phyloP scores from a whole-genome alignment of 768 basidiomycete species.

The Rhodosporidiobolus odoratus region DNA sequence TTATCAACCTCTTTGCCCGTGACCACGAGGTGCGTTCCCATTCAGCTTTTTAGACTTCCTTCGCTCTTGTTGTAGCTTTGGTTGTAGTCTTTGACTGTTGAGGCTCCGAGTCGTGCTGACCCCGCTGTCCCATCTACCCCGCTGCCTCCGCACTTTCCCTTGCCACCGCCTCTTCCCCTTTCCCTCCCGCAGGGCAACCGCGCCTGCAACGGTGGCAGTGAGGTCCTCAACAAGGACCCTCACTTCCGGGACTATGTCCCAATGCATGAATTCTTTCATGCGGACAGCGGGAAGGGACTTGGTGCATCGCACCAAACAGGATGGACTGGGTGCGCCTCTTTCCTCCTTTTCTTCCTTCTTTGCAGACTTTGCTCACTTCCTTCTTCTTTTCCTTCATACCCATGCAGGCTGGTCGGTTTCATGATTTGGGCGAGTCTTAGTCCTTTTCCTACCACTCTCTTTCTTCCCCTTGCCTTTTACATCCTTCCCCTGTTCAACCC shows the following conservation, averaged over 20 bases:
- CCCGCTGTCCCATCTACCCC: too few relatives aligned
- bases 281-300: conserved; percentile 81
- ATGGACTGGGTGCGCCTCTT: conserved; percentile 55
- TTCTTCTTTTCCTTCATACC: conserved; percentile 45
- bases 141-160: too few relatives aligned
- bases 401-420: conserved; percentile 55
- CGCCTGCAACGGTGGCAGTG: conserved; percentile 85
- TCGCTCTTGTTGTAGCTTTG: too few relatives aligned
- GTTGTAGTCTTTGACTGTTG: not conserved
- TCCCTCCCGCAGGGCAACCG: conserved; percentile 58
- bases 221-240: conserved; percentile 80
- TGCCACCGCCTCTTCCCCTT: too few relatives aligned
- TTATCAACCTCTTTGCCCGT: conserved; percentile 96
- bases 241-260: conserved; percentile 94
- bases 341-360: too few relatives aligned
- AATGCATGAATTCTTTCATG: conserved; percentile 99
- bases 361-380: not conserved
- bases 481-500: not conserved
- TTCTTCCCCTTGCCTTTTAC: not conserved
- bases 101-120: not conserved
- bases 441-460: conserved; percentile 57
- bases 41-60: too few relatives aligned
- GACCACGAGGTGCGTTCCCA: too few relatives aligned
- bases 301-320: conserved; percentile 99
- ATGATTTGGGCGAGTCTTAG: conserved; percentile 21